Evolutionary conservation across 2,329 filamentous ascomycete genomes (phyloP).

Genomic region (Simplicillium aogashimaense): DNA sequence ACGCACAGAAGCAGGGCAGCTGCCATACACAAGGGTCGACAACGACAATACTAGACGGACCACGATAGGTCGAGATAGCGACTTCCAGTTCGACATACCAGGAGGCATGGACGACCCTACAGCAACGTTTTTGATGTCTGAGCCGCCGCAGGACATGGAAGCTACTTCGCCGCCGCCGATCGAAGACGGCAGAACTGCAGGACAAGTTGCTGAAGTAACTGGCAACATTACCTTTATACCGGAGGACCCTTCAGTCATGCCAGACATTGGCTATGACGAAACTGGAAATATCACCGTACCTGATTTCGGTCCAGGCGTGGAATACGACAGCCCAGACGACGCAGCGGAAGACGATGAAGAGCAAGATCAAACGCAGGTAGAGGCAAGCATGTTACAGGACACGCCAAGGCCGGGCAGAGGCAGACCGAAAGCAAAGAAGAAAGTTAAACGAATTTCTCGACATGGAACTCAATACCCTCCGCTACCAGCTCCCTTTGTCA

Average conservation of each 20-base stretch:
- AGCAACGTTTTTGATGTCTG: constrained; percentile 35
- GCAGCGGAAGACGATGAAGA: constrained; percentile 7
- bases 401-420: constrained; percentile 2
- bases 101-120: constrained; percentile 36
- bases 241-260: constrained; percentile 7
- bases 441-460: constrained; percentile 45
- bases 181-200: constrained; percentile 11
- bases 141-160: constrained; percentile 17
- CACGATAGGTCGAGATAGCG: constrained; percentile 34
- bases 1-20: constrained; percentile 22
- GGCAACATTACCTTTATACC: constrained; percentile 8
- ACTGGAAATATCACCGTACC: constrained; percentile 1
- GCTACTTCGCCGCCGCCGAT: constrained; percentile 16
- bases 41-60: constrained; percentile 28
- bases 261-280: background rate
- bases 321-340: constrained; percentile 15
- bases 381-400: background rate
- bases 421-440: constrained; percentile 16
- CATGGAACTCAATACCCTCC: constrained; percentile 69
- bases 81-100: constrained; percentile 41
- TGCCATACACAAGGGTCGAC: constrained; percentile 31
- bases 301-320: constrained; percentile 2
- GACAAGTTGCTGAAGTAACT: constrained; percentile 7
- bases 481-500: constrained; percentile 63
- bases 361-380: constrained; percentile 3